Percentiles rank a stretch among this genome's conserved stretches.
These are phyloP conservation scores for Arabis alpina DNA, from an alignment of 345 rosid species.

Conservation along the genomic window DNA sequence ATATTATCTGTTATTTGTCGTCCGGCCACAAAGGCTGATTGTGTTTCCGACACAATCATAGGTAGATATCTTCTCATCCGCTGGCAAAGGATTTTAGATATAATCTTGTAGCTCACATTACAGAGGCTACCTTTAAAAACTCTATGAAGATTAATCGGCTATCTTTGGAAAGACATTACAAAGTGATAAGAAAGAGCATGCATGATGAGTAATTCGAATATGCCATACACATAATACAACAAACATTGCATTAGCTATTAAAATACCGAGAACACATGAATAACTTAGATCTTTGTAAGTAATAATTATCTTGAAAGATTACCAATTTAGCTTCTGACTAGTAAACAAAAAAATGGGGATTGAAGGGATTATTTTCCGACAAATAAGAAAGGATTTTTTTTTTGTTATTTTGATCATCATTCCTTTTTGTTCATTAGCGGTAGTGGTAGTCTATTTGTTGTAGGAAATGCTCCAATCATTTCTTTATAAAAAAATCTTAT, in stretches of 20 bases:
- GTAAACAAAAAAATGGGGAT: too few relatives aligned
- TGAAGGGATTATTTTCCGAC: too few relatives aligned
- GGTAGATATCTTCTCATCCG: too few relatives aligned
- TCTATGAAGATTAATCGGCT: conserved; percentile 1
- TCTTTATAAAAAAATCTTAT: not conserved
- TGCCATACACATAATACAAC: conserved; percentile 6
- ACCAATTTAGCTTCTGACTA: not conserved
- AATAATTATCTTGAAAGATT: not conserved
- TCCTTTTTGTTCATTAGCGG: too few relatives aligned
- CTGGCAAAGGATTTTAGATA: too few relatives aligned
- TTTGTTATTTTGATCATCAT: too few relatives aligned
- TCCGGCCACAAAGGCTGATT: too few relatives aligned
- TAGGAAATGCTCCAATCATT: not conserved
- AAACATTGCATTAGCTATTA: not conserved
- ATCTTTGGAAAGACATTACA: not conserved
- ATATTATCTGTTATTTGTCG: too few relatives aligned
- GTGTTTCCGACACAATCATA: too few relatives aligned
- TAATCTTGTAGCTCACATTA: too few relatives aligned
- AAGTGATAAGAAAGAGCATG: not conserved
- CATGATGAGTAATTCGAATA: not conserved
- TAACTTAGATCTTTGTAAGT: not conserved
- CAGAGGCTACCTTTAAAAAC: not conserved
- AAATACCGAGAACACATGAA: not conserved
- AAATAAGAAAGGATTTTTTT: too few relatives aligned
- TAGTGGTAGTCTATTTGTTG: too few relatives aligned